Evolutionary conservation across 202 grass and related monocot species (phyloP).

Genomic region (Panicum hallii): DNA sequence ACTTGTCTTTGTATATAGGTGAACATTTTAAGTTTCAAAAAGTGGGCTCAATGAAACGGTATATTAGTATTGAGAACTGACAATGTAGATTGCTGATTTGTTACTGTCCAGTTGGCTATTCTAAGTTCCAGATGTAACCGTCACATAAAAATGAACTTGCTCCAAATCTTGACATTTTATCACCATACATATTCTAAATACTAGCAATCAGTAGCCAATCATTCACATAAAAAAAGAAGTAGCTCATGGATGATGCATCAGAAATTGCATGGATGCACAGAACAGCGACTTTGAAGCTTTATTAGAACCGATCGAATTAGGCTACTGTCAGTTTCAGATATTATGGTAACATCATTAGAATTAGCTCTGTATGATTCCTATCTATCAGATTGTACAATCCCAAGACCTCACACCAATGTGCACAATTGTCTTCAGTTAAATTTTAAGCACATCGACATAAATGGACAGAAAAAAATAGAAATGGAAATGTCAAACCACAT

Average conservation of each 20-base stretch:
- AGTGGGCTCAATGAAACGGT: background rate
- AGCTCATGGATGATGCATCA: background rate
- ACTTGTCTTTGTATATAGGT: conserved; percentile 3
- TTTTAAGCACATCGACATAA: conserved; percentile 14
- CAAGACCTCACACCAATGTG: background rate
- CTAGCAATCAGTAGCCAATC: background rate
- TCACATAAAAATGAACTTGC: background rate
- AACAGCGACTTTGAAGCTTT: background rate
- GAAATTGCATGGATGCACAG: background rate
- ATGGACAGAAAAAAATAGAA: background rate
- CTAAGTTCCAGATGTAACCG: background rate
- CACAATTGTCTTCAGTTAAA: background rate
- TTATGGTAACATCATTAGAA: background rate
- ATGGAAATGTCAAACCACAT: background rate
- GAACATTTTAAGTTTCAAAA: background rate
- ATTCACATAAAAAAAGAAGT: background rate
- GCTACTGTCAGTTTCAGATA: background rate
- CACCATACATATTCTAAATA: background rate
- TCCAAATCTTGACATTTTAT: background rate
- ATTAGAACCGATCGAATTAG: background rate
- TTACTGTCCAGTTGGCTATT: background rate
- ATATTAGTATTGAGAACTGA: conserved; percentile 4
- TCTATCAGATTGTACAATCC: conserved; percentile 2
- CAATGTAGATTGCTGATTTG: background rate
- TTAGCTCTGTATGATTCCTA: background rate